Evolutionary conservation across 495 filamentous ascomycete genomes (phyloP).

Genomic region (Astrocystis sublimbata): DNA sequence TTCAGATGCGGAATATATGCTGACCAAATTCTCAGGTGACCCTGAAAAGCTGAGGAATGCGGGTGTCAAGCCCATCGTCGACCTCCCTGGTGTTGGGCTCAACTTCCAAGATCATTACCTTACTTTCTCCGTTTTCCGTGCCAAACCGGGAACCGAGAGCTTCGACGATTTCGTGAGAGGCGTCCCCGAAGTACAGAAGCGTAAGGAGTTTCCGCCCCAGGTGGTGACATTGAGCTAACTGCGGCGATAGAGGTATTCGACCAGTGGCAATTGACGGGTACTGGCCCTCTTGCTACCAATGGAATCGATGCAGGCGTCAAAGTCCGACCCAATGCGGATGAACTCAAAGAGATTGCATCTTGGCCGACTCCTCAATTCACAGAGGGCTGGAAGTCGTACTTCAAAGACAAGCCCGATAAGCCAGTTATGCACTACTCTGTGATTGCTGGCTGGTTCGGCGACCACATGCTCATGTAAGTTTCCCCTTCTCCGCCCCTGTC

Average conservation of each 20-base stretch:
- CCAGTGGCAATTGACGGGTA: slow-evolving; percentile 78
- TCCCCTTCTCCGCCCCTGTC: not conserved
- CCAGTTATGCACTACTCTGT: slow-evolving; percentile 82
- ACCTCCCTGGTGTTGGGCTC: slow-evolving; percentile 78
- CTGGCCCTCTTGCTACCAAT: slow-evolving; percentile 78
- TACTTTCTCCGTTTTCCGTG: slow-evolving; percentile 72
- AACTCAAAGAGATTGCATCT: slow-evolving; percentile 65
- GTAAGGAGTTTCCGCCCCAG: slow-evolving; percentile 23
- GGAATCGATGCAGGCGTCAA: slow-evolving; percentile 85
- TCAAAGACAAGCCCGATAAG: slow-evolving; percentile 83
- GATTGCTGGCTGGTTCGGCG: slow-evolving; percentile 66
- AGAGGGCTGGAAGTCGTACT: slow-evolving; percentile 75
- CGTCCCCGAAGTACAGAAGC: slow-evolving; percentile 68
- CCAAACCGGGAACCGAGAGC: slow-evolving; percentile 74
- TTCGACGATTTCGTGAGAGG: slow-evolving; percentile 83
- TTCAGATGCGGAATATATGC: not conserved
- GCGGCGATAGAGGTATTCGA: slow-evolving; percentile 54
- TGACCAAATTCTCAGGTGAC: slow-evolving; percentile 44
- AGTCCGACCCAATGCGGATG: slow-evolving; percentile 68
- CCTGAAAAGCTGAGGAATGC: slow-evolving; percentile 70
- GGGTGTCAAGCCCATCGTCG: slow-evolving; percentile 69
- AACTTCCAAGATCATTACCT: slow-evolving; percentile 90
- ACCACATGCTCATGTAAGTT: slow-evolving; percentile 65
- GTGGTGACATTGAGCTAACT: slow-evolving; percentile 9
- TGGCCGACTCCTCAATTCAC: slow-evolving; percentile 70